phyloP scores from a whole-genome alignment of 768 basidiomycete genomes.

The Boletus pseudo-olivaceus region DNA sequence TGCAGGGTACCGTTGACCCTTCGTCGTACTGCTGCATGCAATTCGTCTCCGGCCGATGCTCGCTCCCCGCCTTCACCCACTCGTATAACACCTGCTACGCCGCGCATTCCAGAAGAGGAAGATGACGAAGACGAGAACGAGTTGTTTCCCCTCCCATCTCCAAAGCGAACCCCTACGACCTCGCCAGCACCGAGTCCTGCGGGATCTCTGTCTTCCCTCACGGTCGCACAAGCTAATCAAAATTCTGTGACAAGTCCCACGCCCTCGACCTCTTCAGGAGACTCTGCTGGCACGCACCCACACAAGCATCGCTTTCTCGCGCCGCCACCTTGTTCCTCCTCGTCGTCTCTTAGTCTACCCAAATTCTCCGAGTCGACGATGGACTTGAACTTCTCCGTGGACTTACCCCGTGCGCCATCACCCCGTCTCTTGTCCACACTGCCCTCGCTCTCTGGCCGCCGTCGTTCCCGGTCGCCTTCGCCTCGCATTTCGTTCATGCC shows the following conservation, averaged over 20 bases:
- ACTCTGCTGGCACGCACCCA: background rate
- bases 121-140: slow-evolving; percentile 53
- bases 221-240: slow-evolving; percentile 1
- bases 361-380: slow-evolving; percentile 11
- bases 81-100: slow-evolving; percentile 10
- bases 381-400: slow-evolving; percentile 5
- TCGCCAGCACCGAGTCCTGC: slow-evolving; percentile 37
- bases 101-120: slow-evolving; percentile 33
- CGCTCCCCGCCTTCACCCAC: slow-evolving; percentile 13
- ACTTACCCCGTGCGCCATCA: slow-evolving; percentile 16
- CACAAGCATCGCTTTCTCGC: slow-evolving; percentile 14
- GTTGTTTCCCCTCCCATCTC: slow-evolving; percentile 58
- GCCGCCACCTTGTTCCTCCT: slow-evolving; percentile 22
- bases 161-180: slow-evolving; percentile 47
- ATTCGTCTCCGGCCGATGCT: background rate
- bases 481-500: slow-evolving; percentile 9
- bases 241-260: slow-evolving; percentile 5
- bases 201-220: slow-evolving; percentile 29
- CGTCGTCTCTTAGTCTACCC: slow-evolving; percentile 27
- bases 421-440: slow-evolving; percentile 22
- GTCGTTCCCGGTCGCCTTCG: background rate
- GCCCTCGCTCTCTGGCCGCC: slow-evolving; percentile 25
- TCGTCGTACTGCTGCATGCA: background rate
- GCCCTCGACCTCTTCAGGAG: slow-evolving; percentile 17
- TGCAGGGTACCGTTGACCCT: background rate